Evolutionary conservation across 768 basidiomycete species (phyloP), one percentile per base, ranked within the genome.

Genomic region (Rhodosporidiobolus odoratus): DNA sequence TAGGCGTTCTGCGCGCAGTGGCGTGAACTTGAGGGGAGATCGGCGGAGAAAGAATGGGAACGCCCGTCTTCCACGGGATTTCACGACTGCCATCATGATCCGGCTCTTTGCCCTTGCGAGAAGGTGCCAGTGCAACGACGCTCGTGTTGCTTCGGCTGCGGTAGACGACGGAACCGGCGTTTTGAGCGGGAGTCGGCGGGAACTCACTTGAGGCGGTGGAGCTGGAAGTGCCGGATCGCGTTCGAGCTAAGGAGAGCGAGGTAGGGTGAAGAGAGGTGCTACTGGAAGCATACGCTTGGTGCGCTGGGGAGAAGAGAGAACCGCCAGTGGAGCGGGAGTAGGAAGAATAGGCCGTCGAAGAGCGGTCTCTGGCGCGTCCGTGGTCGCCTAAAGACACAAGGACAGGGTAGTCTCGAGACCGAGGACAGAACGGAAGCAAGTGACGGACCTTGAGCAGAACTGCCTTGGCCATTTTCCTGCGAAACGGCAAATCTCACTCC

Each of bases 131-230:
- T 16, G 15, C 30, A 21, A 15, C 25, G 38, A 58, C 17, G 57
- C 57, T 58, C 21, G 13, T 27, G 8, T 9, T 2, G 37, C 38
- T 30, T 17, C 16, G 32, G 27, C 38, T 27, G 38, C 62, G 62
- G 50, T 62, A 62, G 37, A 62, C 62, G 10, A 62, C 38, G 16
- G 48, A 15, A 30, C 62, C 62, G 23, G 1, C 17, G 16, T 27
- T 4, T 27, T 56, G n/a, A 1, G 62, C 62, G 1, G 68, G 68
- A 21, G 68, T 69, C 21, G n/a, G 32, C 0, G 68, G 68, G 17
- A 32, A 69, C 35, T 64, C 62, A 41, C 41, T 40, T 15, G 62
- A 65, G 9, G 58, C 52, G 30, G 62, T 21, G 0, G 64, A 65
- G 13, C 21, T 43, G 4, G 57, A 45, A 9, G 68, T 43, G 19